Conservation (phyloP, 2,329 filamentous ascomycete genomes). For the Ceratocystiopsis brevicomis region DNA sequence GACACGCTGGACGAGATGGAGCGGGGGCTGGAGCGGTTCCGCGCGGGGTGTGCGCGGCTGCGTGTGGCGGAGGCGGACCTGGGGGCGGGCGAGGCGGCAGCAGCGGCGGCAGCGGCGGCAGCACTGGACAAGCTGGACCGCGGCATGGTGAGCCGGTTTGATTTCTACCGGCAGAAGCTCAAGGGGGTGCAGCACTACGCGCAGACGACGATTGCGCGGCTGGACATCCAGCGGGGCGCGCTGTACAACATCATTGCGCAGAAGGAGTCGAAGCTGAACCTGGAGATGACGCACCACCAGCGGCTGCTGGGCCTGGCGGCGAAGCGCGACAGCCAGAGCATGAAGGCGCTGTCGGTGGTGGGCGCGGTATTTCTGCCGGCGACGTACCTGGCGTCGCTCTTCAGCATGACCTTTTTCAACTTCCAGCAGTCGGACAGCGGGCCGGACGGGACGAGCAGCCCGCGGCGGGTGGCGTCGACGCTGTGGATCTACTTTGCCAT, state of each 20-base stretch:
- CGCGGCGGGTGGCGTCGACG: constrained; percentile 22
- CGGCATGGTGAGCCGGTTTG: constrained; percentile 32
- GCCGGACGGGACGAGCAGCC: constrained; percentile 11
- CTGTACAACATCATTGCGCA: constrained; percentile 49
- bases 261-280: constrained; percentile 43
- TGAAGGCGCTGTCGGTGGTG: constrained; percentile 46
- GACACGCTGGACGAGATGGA: constrained; percentile 10
- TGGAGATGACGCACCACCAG: constrained; percentile 43
- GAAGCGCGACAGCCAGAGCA: constrained; percentile 42
- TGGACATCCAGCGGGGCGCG: constrained; percentile 44
- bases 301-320: constrained; percentile 38
- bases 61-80: constrained; percentile 1
- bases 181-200: constrained; percentile 44
- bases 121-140: constrained; percentile 28
- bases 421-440: constrained; percentile 26
- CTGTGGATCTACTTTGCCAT: constrained; percentile 47
- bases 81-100: neutral
- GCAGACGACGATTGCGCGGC: constrained; percentile 38
- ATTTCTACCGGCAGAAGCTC: constrained; percentile 42
- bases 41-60: constrained; percentile 1
- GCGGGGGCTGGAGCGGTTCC: constrained; percentile 8
- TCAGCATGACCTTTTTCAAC: constrained; percentile 49
- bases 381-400: constrained; percentile 42
- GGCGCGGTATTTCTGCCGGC: constrained; percentile 45
- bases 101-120: constrained; percentile 11